Percentiles rank a stretch among this genome's conserved stretches.
Evolutionary conservation across 208 protist genomes (phyloP).

Genomic region (Borovskyia barvae): DNA sequence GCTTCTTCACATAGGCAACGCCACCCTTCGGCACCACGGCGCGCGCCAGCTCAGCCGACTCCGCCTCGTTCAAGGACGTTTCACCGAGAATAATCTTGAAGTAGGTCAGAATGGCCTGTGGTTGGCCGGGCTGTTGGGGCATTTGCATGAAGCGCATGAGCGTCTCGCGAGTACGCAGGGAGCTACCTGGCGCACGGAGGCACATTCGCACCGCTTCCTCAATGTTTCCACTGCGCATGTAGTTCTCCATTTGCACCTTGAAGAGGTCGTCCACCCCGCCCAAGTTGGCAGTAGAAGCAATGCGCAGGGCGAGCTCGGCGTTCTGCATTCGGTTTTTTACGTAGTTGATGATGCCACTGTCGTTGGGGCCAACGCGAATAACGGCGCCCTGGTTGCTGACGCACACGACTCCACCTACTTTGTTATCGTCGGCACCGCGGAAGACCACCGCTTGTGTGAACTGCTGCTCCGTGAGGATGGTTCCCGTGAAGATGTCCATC

Average conservation of each 20-base stretch:
- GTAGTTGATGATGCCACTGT: constrained; percentile 95
- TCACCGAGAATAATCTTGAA: constrained; percentile 97
- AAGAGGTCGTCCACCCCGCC: constrained; percentile 98
- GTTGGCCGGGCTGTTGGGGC: constrained; percentile 77
- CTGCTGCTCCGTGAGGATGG: constrained; percentile 94
- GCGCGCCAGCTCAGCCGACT: constrained; percentile 98
- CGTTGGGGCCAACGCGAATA: constrained; percentile 94
- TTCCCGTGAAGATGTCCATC: constrained; percentile 96
- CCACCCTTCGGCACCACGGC: constrained; percentile 93
- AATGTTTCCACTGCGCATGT: constrained; percentile 89
- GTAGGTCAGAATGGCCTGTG: constrained; percentile 97
- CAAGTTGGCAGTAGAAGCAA: constrained; percentile 96
- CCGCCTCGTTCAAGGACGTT: constrained; percentile 95
- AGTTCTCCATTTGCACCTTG: constrained; percentile 94
- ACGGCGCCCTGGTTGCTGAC: constrained; percentile 96
- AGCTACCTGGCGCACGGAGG: constrained; percentile 89
- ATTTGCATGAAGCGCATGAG: constrained; percentile 94
- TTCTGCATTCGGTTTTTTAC: constrained; percentile 95
- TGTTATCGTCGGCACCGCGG: constrained; percentile 89
- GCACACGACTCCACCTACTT: constrained; percentile 92
- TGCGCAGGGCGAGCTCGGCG: constrained; percentile 92
- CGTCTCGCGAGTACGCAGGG: constrained; percentile 96
- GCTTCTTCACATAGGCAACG: constrained; percentile 95
- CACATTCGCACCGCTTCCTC: constrained; percentile 96
- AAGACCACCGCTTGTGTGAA: constrained; percentile 96